Conservation (phyloP, 345 rosid genomes). For the Eucalyptus pauciflora region DNA sequence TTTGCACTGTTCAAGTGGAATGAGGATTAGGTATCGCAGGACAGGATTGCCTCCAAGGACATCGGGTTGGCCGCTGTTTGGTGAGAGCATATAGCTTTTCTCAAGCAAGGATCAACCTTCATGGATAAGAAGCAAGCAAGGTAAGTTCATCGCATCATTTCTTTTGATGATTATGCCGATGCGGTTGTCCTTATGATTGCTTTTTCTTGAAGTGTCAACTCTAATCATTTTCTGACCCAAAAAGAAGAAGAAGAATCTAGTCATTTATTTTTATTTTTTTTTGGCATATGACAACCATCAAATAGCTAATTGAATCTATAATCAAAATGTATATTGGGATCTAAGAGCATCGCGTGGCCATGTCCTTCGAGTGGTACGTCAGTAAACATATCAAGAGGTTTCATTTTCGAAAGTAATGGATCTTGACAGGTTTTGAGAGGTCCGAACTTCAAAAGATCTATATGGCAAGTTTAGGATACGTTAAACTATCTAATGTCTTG, state of each 20-base stretch:
- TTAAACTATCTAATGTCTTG: not conserved
- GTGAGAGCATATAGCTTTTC: constrained; percentile 22
- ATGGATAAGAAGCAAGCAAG: constrained; percentile 20
- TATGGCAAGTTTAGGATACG: not conserved
- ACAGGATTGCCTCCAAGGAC: constrained; percentile 19
- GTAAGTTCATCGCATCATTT: not conserved
- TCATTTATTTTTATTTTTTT: not conserved
- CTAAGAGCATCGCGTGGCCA: not conserved
- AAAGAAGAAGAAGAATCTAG: not conserved
- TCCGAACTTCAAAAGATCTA: not conserved
- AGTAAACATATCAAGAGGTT: not conserved
- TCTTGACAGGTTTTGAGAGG: not conserved
- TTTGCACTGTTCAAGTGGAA: constrained; percentile 19
- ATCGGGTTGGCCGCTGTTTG: constrained; percentile 28
- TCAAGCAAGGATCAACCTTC: constrained; percentile 21
- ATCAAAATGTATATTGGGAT: not conserved
- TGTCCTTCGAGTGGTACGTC: not conserved
- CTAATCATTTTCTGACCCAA: not conserved
- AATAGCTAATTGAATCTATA: not conserved
- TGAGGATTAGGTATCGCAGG: constrained; percentile 4
- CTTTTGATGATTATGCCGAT: not conserved
- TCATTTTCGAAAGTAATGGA: not conserved
- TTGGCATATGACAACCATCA: not conserved
- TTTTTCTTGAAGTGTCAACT: not conserved
- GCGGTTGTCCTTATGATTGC: not conserved